Percentiles rank a stretch among this genome's conserved stretches.
phyloP scores from a whole-genome alignment of 2,329 filamentous ascomycete genomes.

The Botrytis cinerea region DNA sequence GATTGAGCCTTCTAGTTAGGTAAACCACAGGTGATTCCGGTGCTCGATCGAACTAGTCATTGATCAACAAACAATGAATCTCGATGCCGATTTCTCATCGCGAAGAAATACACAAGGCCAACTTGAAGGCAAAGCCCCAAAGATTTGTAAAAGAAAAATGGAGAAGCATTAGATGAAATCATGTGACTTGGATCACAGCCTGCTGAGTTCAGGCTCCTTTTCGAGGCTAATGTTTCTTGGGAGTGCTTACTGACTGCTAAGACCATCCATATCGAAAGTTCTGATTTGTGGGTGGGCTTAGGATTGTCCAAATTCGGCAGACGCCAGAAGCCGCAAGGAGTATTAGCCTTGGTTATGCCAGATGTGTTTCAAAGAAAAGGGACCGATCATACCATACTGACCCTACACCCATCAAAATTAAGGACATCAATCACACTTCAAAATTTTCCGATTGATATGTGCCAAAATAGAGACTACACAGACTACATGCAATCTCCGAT shows the following conservation, averaged over 20 bases:
- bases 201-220: not conserved
- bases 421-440: not conserved
- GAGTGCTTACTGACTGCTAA: not conserved
- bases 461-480: not conserved
- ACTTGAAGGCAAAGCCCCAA: not conserved
- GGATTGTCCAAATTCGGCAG: not conserved
- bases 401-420: not conserved
- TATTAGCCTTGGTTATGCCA: not conserved
- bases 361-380: not conserved
- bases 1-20: not conserved
- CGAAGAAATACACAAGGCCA: not conserved
- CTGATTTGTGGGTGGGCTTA: not conserved
- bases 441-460: conserved; percentile 1
- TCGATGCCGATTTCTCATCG: not conserved
- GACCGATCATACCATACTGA: not conserved
- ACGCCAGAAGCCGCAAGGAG: not conserved
- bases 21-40: not conserved
- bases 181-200: not conserved
- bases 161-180: not conserved
- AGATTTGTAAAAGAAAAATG: not conserved
- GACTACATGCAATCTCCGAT: not conserved
- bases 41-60: not conserved
- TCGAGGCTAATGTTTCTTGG: not conserved
- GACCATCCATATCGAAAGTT: not conserved
- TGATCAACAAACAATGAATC: not conserved